Conservation (phyloP, 108 stramenopile species). For the Pseudonitzschia pungens region DNA sequence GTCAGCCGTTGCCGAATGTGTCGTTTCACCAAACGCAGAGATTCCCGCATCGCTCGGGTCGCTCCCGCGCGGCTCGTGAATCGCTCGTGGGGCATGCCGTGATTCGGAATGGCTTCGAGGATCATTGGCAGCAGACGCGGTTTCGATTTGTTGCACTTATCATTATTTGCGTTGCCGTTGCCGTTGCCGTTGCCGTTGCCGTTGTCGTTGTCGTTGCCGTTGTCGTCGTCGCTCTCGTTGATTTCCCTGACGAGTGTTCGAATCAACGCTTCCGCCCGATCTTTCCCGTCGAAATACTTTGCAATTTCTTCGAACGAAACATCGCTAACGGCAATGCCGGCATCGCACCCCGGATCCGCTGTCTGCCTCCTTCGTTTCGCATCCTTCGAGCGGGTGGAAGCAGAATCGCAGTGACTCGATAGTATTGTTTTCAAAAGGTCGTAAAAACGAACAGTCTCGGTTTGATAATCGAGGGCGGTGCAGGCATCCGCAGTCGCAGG, state of each 20-base stretch:
- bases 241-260: slow-evolving; percentile 1
- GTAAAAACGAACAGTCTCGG: not conserved
- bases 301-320: not conserved
- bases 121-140: slow-evolving; percentile 9
- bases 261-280: not conserved
- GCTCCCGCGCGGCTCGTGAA: not conserved
- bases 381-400: not conserved
- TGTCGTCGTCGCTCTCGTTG: slow-evolving; percentile 1
- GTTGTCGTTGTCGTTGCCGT: not conserved
- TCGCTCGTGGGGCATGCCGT: slow-evolving; percentile 42
- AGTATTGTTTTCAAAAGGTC: slow-evolving; percentile 1
- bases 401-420: not conserved
- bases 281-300: slow-evolving; percentile 2
- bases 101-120: slow-evolving; percentile 42
- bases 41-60: slow-evolving; percentile 4
- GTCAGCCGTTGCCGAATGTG: not conserved
- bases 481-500: not conserved
- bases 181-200: not conserved
- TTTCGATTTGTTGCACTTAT: no score
- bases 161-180: no score
- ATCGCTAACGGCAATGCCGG: not conserved
- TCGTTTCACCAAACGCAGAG: slow-evolving; percentile 13
- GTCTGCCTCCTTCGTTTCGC: not conserved
- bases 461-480: not conserved
- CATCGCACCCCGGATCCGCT: not conserved